A percentile compares a stretch with the other conserved stretches of the same genome.
phyloP scores from a whole-genome alignment of 2,329 filamentous ascomycete species.

The Orbilia blumenaviensis region DNA sequence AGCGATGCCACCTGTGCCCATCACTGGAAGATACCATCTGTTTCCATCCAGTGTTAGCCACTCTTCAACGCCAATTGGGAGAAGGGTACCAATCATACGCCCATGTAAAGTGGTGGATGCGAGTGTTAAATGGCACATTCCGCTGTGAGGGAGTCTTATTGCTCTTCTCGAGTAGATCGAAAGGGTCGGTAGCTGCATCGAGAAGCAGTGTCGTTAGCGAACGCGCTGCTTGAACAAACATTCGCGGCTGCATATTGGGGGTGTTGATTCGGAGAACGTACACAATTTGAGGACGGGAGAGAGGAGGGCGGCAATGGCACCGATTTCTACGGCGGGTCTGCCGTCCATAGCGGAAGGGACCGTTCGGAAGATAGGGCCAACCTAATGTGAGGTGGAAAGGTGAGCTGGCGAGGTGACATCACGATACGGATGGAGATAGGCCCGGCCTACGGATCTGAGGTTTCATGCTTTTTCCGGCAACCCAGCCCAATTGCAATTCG shows the following conservation, averaged over 20 bases:
- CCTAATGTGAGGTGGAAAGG: slow-evolving; percentile 1
- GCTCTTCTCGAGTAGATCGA: slow-evolving; percentile 40
- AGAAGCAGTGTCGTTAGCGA: slow-evolving; percentile 9
- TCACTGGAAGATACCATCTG: slow-evolving; percentile 49
- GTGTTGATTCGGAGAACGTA: neutral
- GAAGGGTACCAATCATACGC: slow-evolving; percentile 15
- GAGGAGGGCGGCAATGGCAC: slow-evolving; percentile 37
- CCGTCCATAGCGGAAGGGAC: slow-evolving; percentile 8
- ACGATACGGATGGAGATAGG: neutral
- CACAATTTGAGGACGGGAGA: slow-evolving; percentile 31
- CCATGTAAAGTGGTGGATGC: slow-evolving; percentile 50
- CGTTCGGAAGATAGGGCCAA: neutral
- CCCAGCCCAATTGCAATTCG: too few relatives aligned
- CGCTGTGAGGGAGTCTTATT: slow-evolving; percentile 42
- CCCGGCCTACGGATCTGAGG: neutral
- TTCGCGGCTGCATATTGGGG: neutral
- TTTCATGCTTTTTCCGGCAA: neutral
- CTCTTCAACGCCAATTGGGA: neutral
- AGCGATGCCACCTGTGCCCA: slow-evolving; percentile 47
- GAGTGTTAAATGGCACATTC: slow-evolving; percentile 34
- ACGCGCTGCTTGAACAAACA: slow-evolving; percentile 6
- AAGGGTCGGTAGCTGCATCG: slow-evolving; percentile 33
- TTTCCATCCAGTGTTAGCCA: neutral
- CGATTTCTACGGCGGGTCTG: slow-evolving; percentile 11
- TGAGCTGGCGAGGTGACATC: slow-evolving; percentile 17